Conservation (phyloP, 2,329 filamentous ascomycete species). For the Pezicula radicicola region DNA sequence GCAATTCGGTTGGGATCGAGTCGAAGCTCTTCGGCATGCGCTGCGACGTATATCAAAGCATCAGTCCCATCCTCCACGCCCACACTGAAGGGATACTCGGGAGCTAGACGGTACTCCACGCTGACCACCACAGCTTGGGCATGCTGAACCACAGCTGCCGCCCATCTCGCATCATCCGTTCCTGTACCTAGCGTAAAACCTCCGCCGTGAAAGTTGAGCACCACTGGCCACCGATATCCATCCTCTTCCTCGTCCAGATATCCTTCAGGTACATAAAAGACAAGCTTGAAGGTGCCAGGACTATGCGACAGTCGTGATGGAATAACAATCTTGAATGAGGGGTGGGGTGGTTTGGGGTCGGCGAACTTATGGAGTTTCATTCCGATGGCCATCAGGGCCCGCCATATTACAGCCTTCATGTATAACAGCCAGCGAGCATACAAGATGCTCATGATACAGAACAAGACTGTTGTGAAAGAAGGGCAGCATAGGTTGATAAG, state of each 20-base stretch:
- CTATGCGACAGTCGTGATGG: conserved; percentile 24
- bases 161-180: conserved; percentile 62
- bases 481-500: not conserved
- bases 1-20: conserved; percentile 55
- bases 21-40: conserved; percentile 52
- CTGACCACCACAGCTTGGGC: conserved; percentile 57
- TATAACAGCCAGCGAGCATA: conserved; percentile 14
- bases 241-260: conserved; percentile 28
- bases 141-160: conserved; percentile 46
- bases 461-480: not conserved
- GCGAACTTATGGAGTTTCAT: conserved; percentile 31
- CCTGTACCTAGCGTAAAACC: conserved; percentile 63
- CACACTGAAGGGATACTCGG: conserved; percentile 60
- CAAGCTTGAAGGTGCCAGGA: conserved; percentile 32
- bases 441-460: conserved; percentile 14
- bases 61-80: conserved; percentile 65
- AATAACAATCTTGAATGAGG: conserved; percentile 28
- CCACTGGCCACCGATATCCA: conserved; percentile 40
- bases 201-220: conserved; percentile 67
- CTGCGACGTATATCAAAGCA: conserved; percentile 57
- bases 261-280: conserved; percentile 39
- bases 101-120: conserved; percentile 67
- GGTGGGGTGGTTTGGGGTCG: conserved; percentile 23
- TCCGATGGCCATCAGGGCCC: conserved; percentile 29
- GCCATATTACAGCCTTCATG: conserved; percentile 30